Base-by-base conservation (phyloP, 257 asterid species). In the Solanum chilense region DNA sequence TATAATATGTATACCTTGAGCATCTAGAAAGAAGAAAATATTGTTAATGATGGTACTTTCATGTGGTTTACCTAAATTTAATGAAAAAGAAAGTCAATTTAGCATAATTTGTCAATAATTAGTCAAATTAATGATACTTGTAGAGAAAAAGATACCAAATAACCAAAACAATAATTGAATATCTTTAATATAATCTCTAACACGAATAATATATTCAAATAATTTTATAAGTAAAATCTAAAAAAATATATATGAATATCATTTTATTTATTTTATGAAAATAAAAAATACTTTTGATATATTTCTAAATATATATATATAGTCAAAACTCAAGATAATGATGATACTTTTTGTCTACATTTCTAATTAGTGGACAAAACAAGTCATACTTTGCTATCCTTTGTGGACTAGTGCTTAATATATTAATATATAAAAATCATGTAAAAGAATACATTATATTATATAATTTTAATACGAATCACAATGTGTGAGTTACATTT, bases 191-290 rank as follows among this genome's bases (percentile, higher is more conserved):
- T 69, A 69, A 69, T 69, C 16, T 69, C 41, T 69, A 69, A 29
- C 12, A 13, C 3, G 3, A 69, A 69, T 15, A 31, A 27, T 27
- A 13, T 69, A 69, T 7, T 7, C 37, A 3, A 4, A 13, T 13
- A 27, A 29, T 13, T 29, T 68, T 4, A 64, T 7, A 68, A 29
- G 5, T 0, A 14, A 2, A 6, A 1, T 16, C 5, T 1, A 3
- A 9, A 0, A 3, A 70, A 1, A 3, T 0, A 3, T 4, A 8
- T 4, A 16, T 7, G 3, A 15, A 15, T 31, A 2, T 3, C 14
- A 14, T 27, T 8, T 27, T 68, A 69, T 69, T 8, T 69, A 69
- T 69, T 14, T 13, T 29, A 3, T 29, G 12, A 69, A 29, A 27
- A 27, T 13, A 25, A 12, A n/a, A 64, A n/a, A n/a, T 2, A 62